Evolutionary conservation across 1,139 yeast species (phyloP).

Genomic region (Saccharomycopsis hybrid): DNA sequence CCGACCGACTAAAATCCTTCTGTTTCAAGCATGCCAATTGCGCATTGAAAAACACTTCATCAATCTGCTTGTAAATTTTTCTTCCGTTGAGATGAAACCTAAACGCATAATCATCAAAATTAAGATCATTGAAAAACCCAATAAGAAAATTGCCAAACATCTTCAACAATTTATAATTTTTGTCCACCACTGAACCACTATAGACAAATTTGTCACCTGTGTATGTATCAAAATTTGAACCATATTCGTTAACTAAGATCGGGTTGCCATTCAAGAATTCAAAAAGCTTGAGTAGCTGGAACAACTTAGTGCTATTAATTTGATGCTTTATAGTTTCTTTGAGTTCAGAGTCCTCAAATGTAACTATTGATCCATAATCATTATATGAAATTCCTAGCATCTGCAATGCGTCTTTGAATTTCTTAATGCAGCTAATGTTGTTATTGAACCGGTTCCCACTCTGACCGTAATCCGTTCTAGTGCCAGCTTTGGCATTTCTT

Average conservation of each 20-base stretch:
- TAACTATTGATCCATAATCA: constrained; percentile 3
- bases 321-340: not conserved
- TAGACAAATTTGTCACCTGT: not conserved
- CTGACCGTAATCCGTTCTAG: too few relatives aligned
- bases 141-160: constrained; percentile 2
- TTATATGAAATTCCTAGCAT: constrained; percentile 7
- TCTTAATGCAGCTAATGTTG: not conserved
- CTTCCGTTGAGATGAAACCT: too few relatives aligned
- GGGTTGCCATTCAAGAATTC: constrained; percentile 7
- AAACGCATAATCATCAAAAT: too few relatives aligned
- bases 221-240: not conserved
- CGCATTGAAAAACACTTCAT: not conserved
- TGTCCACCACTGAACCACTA: constrained; percentile 11
- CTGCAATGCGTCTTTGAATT: constrained; percentile 1
- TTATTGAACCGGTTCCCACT: too few relatives aligned
- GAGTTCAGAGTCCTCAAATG: constrained; percentile 4
- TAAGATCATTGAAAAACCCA: not conserved
- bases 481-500: too few relatives aligned
- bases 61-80: not conserved
- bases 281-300: constrained; percentile 2
- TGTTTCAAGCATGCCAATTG: not conserved
- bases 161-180: constrained; percentile 5
- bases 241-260: constrained; percentile 1
- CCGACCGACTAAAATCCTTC: too few relatives aligned
- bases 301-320: not conserved